Evolutionary conservation across 805 yeast genomes (phyloP).

Genomic region (Sugiyamaella boreocaroliniensis): DNA sequence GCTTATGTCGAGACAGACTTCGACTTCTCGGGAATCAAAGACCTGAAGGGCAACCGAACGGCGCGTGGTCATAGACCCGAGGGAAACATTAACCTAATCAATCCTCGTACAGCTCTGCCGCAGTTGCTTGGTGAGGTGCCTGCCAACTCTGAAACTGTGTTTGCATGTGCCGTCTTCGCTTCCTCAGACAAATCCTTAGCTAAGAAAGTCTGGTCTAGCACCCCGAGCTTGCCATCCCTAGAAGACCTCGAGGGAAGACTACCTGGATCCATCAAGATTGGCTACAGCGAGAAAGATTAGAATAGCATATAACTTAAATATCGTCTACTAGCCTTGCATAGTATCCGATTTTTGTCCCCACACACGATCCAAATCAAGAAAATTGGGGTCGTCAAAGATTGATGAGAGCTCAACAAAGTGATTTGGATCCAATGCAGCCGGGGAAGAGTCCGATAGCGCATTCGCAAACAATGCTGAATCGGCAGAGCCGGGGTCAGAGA

Average conservation of each 20-base stretch:
- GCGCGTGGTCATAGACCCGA: constrained; percentile 9
- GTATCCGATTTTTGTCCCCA: constrained; percentile 1
- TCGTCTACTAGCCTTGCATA: no score
- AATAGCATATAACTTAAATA: no score
- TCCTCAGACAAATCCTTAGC: neutral
- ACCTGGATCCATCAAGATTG: neutral
- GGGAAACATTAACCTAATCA: constrained; percentile 13
- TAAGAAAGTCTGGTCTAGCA: neutral
- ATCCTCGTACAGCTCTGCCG: constrained; percentile 12
- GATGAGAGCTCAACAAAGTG: constrained; percentile 1
- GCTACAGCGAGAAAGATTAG: neutral
- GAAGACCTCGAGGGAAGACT: neutral
- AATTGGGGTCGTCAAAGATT: constrained; percentile 7
- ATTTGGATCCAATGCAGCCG: neutral
- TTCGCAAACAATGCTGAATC: neutral
- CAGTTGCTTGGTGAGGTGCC: constrained; percentile 10
- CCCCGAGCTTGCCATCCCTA: neutral
- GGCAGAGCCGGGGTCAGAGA: neutral
- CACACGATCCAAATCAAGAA: constrained; percentile 6
- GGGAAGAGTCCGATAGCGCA: neutral
- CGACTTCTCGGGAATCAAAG: constrained; percentile 8
- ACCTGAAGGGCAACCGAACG: neutral
- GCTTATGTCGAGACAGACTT: constrained; percentile 1
- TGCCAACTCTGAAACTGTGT: constrained; percentile 5
- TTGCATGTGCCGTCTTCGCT: constrained; percentile 10